Evolutionary conservation across 257 asterid genomes (phyloP).

Genomic region (Thymus quinquecostatus): DNA sequence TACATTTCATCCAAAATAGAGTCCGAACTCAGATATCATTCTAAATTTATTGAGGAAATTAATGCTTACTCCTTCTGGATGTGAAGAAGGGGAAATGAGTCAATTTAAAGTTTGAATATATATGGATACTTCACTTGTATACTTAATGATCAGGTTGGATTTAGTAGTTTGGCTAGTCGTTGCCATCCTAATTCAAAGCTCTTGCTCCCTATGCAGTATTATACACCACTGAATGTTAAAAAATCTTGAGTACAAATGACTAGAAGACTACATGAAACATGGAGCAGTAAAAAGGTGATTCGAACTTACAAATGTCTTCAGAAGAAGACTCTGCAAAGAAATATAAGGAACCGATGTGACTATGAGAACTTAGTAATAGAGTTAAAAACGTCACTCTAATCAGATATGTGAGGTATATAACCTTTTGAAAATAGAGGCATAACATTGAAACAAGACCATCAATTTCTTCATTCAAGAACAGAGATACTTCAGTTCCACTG

Average conservation of each 20-base stretch:
- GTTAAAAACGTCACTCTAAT: slow-evolving; percentile 17
- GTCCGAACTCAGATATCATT: neutral
- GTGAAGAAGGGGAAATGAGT: slow-evolving; percentile 19
- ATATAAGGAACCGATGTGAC: slow-evolving; percentile 25
- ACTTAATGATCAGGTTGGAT: neutral
- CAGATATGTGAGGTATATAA: slow-evolving; percentile 38
- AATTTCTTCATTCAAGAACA: slow-evolving; percentile 48
- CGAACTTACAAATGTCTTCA: slow-evolving; percentile 72
- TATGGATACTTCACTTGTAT: slow-evolving; percentile 1
- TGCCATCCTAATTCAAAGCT: slow-evolving; percentile 1
- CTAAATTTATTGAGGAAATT: neutral
- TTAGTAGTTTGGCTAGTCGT: slow-evolving; percentile 18
- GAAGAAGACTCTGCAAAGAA: slow-evolving; percentile 61
- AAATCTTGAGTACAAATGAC: neutral
- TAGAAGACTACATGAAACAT: slow-evolving; percentile 24
- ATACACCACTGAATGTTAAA: neutral
- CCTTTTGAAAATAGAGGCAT: slow-evolving; percentile 63
- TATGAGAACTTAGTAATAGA: slow-evolving; percentile 23
- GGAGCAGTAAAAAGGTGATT: slow-evolving; percentile 26
- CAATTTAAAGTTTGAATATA: slow-evolving; percentile 19
- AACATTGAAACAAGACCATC: slow-evolving; percentile 50
- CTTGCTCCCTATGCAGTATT: slow-evolving; percentile 10
- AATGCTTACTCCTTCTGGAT: slow-evolving; percentile 16
- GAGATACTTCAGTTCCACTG: slow-evolving; percentile 85
- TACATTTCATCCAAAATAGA: neutral